Percentiles rank a stretch among this genome's conserved stretches.
phyloP scores from a whole-genome alignment of 2,329 filamentous ascomycete species.

The Aspergillus pseudoglaucus region DNA sequence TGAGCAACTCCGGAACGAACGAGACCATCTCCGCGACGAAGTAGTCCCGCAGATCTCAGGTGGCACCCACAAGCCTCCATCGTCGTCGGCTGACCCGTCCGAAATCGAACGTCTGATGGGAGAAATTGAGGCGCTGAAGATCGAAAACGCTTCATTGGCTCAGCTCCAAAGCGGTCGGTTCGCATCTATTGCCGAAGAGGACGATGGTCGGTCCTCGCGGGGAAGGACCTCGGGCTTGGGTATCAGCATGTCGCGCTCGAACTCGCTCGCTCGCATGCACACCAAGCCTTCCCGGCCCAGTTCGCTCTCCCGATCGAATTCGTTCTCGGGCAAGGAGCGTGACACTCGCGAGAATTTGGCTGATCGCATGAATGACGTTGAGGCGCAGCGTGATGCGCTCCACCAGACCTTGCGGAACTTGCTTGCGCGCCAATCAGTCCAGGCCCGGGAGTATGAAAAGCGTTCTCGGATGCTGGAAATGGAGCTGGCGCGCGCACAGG shows the following conservation, averaged over 20 bases:
- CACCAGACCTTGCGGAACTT: conserved; percentile 81
- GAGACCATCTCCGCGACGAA: conserved; percentile 77
- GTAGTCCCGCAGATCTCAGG: conserved; percentile 66
- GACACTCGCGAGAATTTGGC: conserved; percentile 64
- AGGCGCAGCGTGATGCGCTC: conserved; percentile 86
- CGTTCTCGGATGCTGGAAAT: conserved; percentile 68
- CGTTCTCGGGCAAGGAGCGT: conserved; percentile 45
- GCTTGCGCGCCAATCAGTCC: conserved; percentile 75
- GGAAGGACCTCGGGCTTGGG: conserved; percentile 44
- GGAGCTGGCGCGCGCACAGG: conserved; percentile 68
- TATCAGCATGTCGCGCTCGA: conserved; percentile 56
- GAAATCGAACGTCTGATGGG: conserved; percentile 71
- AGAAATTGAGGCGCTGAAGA: conserved; percentile 64
- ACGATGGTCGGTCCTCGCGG: conserved; percentile 35
- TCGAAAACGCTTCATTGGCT: conserved; percentile 39
- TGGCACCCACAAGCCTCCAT: neutral
- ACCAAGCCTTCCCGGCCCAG: conserved; percentile 38
- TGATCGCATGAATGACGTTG: conserved; percentile 83
- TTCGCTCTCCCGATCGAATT: conserved; percentile 55
- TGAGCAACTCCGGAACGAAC: conserved; percentile 74
- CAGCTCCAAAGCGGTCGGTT: conserved; percentile 48
- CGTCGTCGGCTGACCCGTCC: conserved; percentile 31
- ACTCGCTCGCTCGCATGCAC: conserved; percentile 57
- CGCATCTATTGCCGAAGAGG: conserved; percentile 57
- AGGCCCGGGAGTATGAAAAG: conserved; percentile 77